phyloP scores from a whole-genome alignment of 306 rosid genomes.

The Clitoria ternatea region DNA sequence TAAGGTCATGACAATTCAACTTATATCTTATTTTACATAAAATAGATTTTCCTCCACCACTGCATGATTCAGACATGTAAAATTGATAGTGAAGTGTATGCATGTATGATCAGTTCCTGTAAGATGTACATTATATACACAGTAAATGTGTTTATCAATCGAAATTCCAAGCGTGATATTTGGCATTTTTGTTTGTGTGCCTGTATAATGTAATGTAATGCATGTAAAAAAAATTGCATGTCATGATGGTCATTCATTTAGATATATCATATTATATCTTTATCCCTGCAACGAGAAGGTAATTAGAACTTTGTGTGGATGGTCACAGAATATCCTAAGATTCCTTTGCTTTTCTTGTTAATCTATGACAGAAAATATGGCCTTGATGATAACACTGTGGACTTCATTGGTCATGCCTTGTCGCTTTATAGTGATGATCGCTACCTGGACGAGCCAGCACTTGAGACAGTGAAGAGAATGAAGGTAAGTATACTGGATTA shows the following conservation, averaged over 20 bases:
- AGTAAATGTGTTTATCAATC: not conserved
- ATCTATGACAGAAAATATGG: constrained; percentile 78
- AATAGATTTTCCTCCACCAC: not conserved
- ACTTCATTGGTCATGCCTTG: constrained; percentile 95
- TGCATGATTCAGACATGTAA: not conserved
- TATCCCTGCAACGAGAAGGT: not conserved
- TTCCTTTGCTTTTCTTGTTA: constrained; percentile 25
- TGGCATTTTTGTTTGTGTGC: not conserved
- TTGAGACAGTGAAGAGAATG: constrained; percentile 95
- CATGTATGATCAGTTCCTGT: not conserved
- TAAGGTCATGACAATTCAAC: not conserved
- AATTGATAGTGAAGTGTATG: not conserved
- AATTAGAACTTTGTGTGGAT: constrained; percentile 7
- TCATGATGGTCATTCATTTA: not conserved
- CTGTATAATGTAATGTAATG: not conserved
- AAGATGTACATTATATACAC: not conserved
- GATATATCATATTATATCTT: not conserved
- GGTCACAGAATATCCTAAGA: not conserved
- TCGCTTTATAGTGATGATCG: constrained; percentile 96
- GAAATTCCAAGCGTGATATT: not conserved
- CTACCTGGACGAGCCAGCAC: constrained; percentile 80
- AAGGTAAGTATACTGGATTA: constrained; percentile 51
- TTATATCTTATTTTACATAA: not conserved
- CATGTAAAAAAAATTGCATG: not conserved
- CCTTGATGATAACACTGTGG: constrained; percentile 86